A percentile compares a stretch with the other conserved stretches of the same genome.
phyloP scores from a whole-genome alignment of 805 yeast genomes.

The Wickerhamiella sorbophila region DNA sequence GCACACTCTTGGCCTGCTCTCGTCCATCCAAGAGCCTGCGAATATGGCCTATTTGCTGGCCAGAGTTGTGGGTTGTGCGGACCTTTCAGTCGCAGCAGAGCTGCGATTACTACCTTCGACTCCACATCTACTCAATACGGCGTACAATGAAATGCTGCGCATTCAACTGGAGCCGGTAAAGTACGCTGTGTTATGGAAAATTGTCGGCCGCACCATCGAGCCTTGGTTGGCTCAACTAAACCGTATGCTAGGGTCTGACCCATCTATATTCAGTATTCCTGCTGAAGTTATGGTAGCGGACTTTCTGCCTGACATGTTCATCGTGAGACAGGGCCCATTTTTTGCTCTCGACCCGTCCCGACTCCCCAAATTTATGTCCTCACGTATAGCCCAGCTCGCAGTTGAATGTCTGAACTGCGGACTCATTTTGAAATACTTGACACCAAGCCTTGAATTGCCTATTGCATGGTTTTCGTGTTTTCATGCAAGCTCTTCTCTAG shows the following conservation, averaged over 20 bases:
- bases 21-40: background rate
- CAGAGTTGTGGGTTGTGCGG: slow-evolving; percentile 13
- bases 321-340: background rate
- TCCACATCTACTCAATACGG: slow-evolving; percentile 7
- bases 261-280: background rate
- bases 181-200: slow-evolving; percentile 9
- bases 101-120: slow-evolving; percentile 9
- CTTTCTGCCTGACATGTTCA: slow-evolving; percentile 13
- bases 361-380: background rate
- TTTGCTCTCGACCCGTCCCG: background rate
- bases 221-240: slow-evolving; percentile 15
- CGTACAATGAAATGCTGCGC: slow-evolving; percentile 2
- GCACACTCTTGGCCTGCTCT: background rate
- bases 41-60: slow-evolving; percentile 6
- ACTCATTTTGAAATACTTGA: background rate
- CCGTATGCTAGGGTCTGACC: slow-evolving; percentile 9
- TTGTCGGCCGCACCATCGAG: slow-evolving; percentile 5
- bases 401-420: background rate
- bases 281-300: background rate
- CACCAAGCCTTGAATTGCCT: background rate
- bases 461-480: background rate
- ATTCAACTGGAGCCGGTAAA: background rate
- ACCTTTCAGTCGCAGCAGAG: slow-evolving; percentile 3
- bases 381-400: background rate
- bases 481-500: background rate